phyloP scores from a whole-genome alignment of 1,284 basidiomycete species.

The Singerocomus rubriflavus region DNA sequence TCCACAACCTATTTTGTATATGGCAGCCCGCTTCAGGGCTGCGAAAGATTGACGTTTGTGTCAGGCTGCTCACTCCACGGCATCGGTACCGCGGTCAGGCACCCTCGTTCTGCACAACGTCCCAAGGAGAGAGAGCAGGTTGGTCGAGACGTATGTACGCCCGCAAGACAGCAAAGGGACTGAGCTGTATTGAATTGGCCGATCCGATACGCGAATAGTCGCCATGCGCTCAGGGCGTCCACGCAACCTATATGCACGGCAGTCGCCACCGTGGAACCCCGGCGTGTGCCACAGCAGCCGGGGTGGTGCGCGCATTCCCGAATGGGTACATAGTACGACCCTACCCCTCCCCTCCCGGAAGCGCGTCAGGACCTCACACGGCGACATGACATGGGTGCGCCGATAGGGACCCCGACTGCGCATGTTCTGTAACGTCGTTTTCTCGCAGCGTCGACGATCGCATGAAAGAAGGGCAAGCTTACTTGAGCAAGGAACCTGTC shows the following conservation, averaged over 20 bases:
- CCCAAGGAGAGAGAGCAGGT: constrained; percentile 5
- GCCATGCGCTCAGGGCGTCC: neutral
- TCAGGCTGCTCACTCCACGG: constrained; percentile 27
- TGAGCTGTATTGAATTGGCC: neutral
- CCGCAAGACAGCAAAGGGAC: constrained; percentile 3
- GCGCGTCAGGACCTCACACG: constrained; percentile 2
- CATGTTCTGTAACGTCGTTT: neutral
- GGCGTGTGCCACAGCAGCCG: neutral
- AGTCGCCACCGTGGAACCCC: neutral
- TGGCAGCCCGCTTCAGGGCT: constrained; percentile 22
- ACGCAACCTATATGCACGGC: neutral
- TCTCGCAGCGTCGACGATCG: constrained; percentile 3
- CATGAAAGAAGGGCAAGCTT: neutral
- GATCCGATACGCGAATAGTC: constrained; percentile 9
- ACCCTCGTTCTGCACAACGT: constrained; percentile 23
- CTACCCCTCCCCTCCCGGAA: neutral
- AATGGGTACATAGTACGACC: neutral
- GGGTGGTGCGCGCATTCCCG: neutral
- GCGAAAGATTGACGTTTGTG: constrained; percentile 21
- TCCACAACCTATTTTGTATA: constrained; percentile 2
- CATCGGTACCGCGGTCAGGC: constrained; percentile 21
- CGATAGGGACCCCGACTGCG: neutral
- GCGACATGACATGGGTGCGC: neutral
- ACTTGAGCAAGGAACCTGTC: neutral
- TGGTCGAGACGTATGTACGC: constrained; percentile 9